These are phyloP conservation scores for Glycyrrhiza uralensis DNA, from an alignment of 306 rosid species.

Conservation along the genomic window DNA sequence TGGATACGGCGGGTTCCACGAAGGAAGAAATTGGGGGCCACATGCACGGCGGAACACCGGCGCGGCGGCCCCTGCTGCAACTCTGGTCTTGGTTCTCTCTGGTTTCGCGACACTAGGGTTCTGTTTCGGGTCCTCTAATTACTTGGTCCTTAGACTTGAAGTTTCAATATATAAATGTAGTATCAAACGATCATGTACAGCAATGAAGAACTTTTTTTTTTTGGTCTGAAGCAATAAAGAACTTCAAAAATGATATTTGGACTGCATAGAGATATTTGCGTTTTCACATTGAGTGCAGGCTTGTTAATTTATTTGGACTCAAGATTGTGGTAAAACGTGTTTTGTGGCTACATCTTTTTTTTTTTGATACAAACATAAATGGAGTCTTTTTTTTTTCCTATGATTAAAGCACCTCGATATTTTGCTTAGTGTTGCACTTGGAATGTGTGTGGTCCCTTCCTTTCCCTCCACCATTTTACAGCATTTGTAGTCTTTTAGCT, in stretches of 20 bases:
- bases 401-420: conserved; percentile 24
- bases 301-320: conserved; percentile 25
- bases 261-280: too few species aligned
- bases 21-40: too few species aligned
- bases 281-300: neutral
- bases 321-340: conserved; percentile 40
- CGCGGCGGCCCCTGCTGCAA: too few species aligned
- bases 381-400: conserved; percentile 6
- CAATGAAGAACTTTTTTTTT: neutral
- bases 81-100: too few species aligned
- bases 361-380: conserved; percentile 31
- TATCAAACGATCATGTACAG: neutral
- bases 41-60: too few species aligned
- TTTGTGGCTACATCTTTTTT: conserved; percentile 32
- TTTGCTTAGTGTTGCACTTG: conserved; percentile 22
- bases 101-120: too few species aligned
- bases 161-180: neutral
- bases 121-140: too few species aligned
- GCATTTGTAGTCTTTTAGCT: neutral
- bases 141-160: too few species aligned
- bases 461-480: conserved; percentile 13
- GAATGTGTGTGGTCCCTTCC: conserved; percentile 50
- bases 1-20: too few species aligned
- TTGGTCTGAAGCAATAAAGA: too few species aligned
- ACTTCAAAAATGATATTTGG: too few species aligned